phyloP scores from a whole-genome alignment of 2,329 filamentous ascomycete genomes.

The Sporothrix humicola region DNA sequence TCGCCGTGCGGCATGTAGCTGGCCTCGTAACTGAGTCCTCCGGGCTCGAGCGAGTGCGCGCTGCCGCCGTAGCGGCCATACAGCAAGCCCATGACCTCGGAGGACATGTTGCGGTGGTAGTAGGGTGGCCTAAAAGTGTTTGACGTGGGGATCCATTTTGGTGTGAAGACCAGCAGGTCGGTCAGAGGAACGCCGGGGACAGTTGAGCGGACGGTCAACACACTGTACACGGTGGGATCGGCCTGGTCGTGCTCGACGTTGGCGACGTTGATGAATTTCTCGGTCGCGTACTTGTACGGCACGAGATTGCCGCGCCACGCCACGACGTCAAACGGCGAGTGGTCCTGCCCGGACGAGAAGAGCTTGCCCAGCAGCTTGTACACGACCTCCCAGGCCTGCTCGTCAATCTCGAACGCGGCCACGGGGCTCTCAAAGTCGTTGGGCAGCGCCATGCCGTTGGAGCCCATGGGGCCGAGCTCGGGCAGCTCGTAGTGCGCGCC shows the following conservation, averaged over 20 bases:
- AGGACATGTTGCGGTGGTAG: conserved; percentile 66
- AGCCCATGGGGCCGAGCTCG: conserved; percentile 69
- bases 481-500: conserved; percentile 69
- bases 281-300: conserved; percentile 62
- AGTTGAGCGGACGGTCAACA: conserved; percentile 62
- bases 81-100: conserved; percentile 62
- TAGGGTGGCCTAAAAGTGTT: conserved; percentile 69
- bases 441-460: conserved; percentile 68
- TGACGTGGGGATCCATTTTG: conserved; percentile 67
- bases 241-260: conserved; percentile 59
- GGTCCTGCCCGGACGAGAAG: conserved; percentile 64
- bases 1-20: conserved; percentile 48
- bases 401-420: conserved; percentile 63
- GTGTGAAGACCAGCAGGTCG: conserved; percentile 71
- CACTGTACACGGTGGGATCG: conserved; percentile 69
- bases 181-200: conserved; percentile 46
- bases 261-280: conserved; percentile 60
- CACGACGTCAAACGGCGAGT: conserved; percentile 68
- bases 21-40: conserved; percentile 46
- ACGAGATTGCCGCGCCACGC: conserved; percentile 59
- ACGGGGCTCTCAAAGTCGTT: conserved; percentile 69
- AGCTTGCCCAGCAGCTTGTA: conserved; percentile 67
- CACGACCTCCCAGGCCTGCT: conserved; percentile 52
- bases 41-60: conserved; percentile 40
- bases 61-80: conserved; percentile 46